Base-by-base conservation (phyloP, 2,329 filamentous ascomycete species). In the Exophiala phaeomuriformis region DNA sequence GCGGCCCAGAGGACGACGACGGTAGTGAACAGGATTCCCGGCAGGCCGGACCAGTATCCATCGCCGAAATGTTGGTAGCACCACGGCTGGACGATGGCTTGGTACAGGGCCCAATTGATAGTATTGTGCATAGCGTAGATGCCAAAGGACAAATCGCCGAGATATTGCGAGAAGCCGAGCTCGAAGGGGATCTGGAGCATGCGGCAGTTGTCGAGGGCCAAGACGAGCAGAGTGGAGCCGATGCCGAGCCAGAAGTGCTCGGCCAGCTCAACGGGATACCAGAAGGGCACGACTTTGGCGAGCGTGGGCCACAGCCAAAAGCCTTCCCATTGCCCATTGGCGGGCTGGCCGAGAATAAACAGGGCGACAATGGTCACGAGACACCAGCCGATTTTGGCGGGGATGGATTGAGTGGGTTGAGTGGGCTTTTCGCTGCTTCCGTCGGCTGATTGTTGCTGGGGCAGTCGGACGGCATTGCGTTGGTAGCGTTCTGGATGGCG, bases 91-190 rank as follows among this genome's bases (percentile, higher is more conserved):
- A 57, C 45, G 19, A 49, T 45, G 9, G 31, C 48, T 8, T 40
- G 32, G 28, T 57, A 57, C 5, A 57, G 31, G 9, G 29, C 46
- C 55, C 48, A 57, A 7, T 48, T 40, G 30, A 58, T 42, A 10
- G 46, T 58, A 40, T 53, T 55, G 50, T 75, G 73, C 37, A 75
- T 71, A 48, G 74, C 69, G 49, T 75, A 75, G 41, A 75, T 68
- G 3, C 72, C 70, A 57, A 72, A 75, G 1, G 71, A 74, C 45
- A 75, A 69, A 43, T 70, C 71, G 53, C 73, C 73, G 6, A 75
- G 64, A 53, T 75, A 75, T 49, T 72, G 71, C 9, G 71, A 73
- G 9, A 75, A 51, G 0, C 65, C 62, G 44, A 68, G 68, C n/a
- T 66, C 68, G 62, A 75, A 74, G 28, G 73, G 64, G 43, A 65